A percentile compares a stretch with the other conserved stretches of the same genome.
phyloP scores from a whole-genome alignment of 371 early-diverging fungal species.

The Apophysomyces elegans region DNA sequence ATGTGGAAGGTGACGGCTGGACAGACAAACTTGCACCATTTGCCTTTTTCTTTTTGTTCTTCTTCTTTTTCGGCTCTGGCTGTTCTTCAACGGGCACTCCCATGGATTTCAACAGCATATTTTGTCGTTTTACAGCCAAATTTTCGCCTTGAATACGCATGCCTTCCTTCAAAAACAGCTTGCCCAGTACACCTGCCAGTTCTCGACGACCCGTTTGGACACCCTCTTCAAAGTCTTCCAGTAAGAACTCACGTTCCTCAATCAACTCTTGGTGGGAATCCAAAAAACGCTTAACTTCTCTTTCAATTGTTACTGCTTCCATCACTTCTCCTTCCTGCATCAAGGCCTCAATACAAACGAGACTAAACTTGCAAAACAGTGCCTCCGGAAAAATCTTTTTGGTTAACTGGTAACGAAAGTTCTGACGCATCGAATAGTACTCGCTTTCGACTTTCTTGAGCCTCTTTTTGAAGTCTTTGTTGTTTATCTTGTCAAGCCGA shows the following conservation, averaged over 20 bases:
- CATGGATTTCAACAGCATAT: conserved; percentile 61
- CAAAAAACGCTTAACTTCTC: conserved; percentile 51
- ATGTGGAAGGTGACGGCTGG: not conserved
- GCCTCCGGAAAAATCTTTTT: conserved; percentile 37
- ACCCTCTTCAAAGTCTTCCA: conserved; percentile 72
- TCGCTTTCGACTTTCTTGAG: conserved; percentile 58
- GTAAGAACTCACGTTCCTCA: conserved; percentile 59
- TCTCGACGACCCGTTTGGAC: conserved; percentile 68
- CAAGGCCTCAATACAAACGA: conserved; percentile 66
- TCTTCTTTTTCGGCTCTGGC: conserved; percentile 33
- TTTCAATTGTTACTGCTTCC: conserved; percentile 59
- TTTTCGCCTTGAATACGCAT: conserved; percentile 71
- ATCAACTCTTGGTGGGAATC: conserved; percentile 51
- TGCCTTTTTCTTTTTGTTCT: conserved; percentile 59
- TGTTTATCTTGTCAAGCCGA: conserved; percentile 61
- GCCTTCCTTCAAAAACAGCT: conserved; percentile 74
- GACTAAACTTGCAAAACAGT: conserved; percentile 35
- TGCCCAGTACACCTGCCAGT: conserved; percentile 70
- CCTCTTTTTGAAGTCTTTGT: conserved; percentile 67
- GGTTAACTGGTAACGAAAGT: conserved; percentile 29
- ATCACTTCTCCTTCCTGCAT: conserved; percentile 77
- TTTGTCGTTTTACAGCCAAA: conserved; percentile 70
- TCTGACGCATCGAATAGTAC: conserved; percentile 29
- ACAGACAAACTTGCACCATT: not conserved
- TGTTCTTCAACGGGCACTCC: conserved; percentile 25